phyloP scores from a whole-genome alignment of 2,329 filamentous ascomycete genomes.

The Hypoxylon sp. region DNA sequence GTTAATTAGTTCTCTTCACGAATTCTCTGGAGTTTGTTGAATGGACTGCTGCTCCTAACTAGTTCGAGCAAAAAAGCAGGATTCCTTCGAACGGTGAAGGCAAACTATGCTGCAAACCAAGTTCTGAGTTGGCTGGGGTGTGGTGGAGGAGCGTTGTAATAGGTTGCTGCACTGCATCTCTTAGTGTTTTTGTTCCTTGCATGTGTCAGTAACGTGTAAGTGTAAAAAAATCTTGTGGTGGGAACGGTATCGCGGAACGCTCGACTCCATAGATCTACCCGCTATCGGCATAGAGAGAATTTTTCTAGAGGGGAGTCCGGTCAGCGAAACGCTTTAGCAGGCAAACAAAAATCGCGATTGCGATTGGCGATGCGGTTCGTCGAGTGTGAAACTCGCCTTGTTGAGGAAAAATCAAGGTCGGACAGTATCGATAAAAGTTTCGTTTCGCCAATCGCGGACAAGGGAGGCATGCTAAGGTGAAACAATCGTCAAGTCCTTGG shows the following conservation, averaged over 20 bases:
- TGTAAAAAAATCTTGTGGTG: conserved; percentile 23
- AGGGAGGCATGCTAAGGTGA: conserved; percentile 40
- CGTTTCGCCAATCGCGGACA: conserved; percentile 42
- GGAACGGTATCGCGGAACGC: conserved; percentile 29
- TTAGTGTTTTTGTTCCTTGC: conserved; percentile 43
- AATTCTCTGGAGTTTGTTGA: conserved; percentile 3
- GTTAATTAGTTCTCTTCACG: conserved; percentile 7
- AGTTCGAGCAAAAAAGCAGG: conserved; percentile 17
- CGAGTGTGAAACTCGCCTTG: conserved; percentile 34
- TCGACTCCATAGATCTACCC: conserved; percentile 21
- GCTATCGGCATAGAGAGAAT: conserved; percentile 25
- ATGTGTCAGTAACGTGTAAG: conserved; percentile 36
- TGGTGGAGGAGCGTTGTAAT: conserved; percentile 27
- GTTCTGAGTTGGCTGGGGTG: conserved; percentile 39
- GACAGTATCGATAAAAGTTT: conserved; percentile 27
- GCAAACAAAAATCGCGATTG: conserved; percentile 2
- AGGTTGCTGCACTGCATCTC: conserved; percentile 25
- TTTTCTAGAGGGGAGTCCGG: conserved; percentile 3
- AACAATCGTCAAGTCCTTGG: conserved; percentile 32
- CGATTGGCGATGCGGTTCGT: conserved; percentile 34
- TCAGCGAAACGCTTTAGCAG: conserved; percentile 20
- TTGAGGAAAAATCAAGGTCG: conserved; percentile 35
- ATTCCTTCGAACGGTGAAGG: conserved; percentile 13
- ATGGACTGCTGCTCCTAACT: background rate
- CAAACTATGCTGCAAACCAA: conserved; percentile 17